phyloP scores from a whole-genome alignment of 2,329 filamentous ascomycete genomes.

The Arthrobotrys pseudoclavata region DNA sequence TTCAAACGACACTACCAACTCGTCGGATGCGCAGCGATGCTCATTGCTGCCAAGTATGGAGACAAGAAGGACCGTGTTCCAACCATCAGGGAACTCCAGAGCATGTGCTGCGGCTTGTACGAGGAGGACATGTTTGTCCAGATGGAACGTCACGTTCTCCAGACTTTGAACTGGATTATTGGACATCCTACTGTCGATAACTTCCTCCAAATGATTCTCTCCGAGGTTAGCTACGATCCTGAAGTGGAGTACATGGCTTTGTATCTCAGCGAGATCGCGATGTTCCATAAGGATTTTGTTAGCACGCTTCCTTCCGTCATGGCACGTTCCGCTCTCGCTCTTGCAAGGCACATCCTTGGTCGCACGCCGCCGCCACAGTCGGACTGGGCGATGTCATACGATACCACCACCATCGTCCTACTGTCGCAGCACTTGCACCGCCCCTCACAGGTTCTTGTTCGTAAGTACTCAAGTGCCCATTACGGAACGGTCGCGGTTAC shows the following conservation, averaged over 20 bases:
- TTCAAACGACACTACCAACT: conserved; percentile 99
- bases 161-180: conserved; percentile 95
- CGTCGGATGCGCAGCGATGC: conserved; percentile 92
- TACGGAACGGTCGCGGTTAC: conserved; percentile 75
- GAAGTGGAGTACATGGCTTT: conserved; percentile 95
- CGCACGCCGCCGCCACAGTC: conserved; percentile 69
- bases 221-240: conserved; percentile 80
- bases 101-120: conserved; percentile 98
- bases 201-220: conserved; percentile 88
- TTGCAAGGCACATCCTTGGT: conserved; percentile 87
- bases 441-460: conserved; percentile 76
- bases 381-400: conserved; percentile 67
- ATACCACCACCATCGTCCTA: conserved; percentile 71
- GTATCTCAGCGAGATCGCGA: conserved; percentile 93
- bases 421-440: conserved; percentile 76
- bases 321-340: conserved; percentile 85
- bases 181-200: conserved; percentile 96
- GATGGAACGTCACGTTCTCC: conserved; percentile 99
- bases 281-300: conserved; percentile 98
- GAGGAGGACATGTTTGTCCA: conserved; percentile 99
- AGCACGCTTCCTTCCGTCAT: conserved; percentile 91
- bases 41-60: conserved; percentile 98
- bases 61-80: conserved; percentile 99
- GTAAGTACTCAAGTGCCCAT: conserved; percentile 78
- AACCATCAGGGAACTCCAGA: conserved; percentile 95